These are phyloP conservation scores for Cyberlindnera subsufficiens DNA, from an alignment of 805 yeast genomes.

Conservation along the genomic window DNA sequence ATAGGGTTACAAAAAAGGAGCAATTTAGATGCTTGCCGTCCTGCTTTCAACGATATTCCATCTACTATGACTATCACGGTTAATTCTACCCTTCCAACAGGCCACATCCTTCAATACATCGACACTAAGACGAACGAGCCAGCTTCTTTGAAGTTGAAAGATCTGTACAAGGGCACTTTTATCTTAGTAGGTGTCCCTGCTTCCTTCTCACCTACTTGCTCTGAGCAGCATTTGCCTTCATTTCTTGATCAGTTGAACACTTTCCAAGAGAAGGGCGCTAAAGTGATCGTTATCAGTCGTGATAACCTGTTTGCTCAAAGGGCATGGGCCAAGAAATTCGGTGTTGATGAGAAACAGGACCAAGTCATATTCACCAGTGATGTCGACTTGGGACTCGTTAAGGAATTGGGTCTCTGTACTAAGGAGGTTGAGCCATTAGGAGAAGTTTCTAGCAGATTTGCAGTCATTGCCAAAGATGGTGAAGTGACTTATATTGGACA, in stretches of 20 bases:
- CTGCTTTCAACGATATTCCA: background rate
- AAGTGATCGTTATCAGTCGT: slow-evolving; percentile 52
- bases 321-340: slow-evolving; percentile 49
- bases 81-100: slow-evolving; percentile 9
- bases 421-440: slow-evolving; percentile 52
- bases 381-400: slow-evolving; percentile 50
- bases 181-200: slow-evolving; percentile 76
- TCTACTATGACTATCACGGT: slow-evolving; percentile 4
- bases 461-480: slow-evolving; percentile 57
- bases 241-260: slow-evolving; percentile 32
- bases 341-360: slow-evolving; percentile 24
- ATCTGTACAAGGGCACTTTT: slow-evolving; percentile 23
- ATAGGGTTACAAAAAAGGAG: background rate
- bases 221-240: slow-evolving; percentile 63
- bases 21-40: background rate
- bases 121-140: slow-evolving; percentile 20
- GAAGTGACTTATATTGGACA: slow-evolving; percentile 37
- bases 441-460: slow-evolving; percentile 46
- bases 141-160: slow-evolving; percentile 22
- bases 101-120: slow-evolving; percentile 27
- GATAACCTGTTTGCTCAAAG: slow-evolving; percentile 67
- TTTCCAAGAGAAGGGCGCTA: slow-evolving; percentile 51
- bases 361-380: slow-evolving; percentile 57
- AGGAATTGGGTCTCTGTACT: slow-evolving; percentile 42
- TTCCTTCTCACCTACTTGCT: slow-evolving; percentile 81